These are phyloP conservation scores for Dryadomyces quercivorus DNA, from an alignment of 2,329 filamentous ascomycete genomes.

Conservation along the genomic window DNA sequence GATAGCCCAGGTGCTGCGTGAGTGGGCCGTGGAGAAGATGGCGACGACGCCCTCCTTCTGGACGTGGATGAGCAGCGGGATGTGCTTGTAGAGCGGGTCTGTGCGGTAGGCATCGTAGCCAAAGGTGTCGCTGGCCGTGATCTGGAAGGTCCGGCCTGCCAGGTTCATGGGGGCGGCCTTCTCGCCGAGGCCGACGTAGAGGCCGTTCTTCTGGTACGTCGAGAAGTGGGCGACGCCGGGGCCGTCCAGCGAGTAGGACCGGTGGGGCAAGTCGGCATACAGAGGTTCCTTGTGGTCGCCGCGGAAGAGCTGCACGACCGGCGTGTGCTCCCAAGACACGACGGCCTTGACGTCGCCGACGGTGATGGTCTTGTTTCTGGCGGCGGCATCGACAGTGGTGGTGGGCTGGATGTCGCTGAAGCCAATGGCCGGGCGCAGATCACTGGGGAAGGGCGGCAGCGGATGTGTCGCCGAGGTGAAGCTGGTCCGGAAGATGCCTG, in stretches of 20 bases:
- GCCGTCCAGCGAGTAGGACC: slow-evolving; percentile 51
- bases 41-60: slow-evolving; percentile 52
- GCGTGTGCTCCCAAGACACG: slow-evolving; percentile 46
- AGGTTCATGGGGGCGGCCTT: slow-evolving; percentile 65
- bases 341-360: slow-evolving; percentile 37
- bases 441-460: slow-evolving; percentile 52
- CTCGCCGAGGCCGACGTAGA: slow-evolving; percentile 61
- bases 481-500: slow-evolving; percentile 55
- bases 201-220: slow-evolving; percentile 39
- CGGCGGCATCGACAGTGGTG: slow-evolving; percentile 19
- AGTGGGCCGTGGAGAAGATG: slow-evolving; percentile 55
- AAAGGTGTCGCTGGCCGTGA: slow-evolving; percentile 61
- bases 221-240: slow-evolving; percentile 48
- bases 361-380: slow-evolving; percentile 28
- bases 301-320: slow-evolving; percentile 44
- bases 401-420: slow-evolving; percentile 16
- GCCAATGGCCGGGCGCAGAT: slow-evolving; percentile 20
- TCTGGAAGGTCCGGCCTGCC: slow-evolving; percentile 49
- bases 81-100: slow-evolving; percentile 65
- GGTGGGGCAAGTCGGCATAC: slow-evolving; percentile 49
- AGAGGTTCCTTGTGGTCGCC: slow-evolving; percentile 37
- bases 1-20: slow-evolving; percentile 51
- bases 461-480: slow-evolving; percentile 51
- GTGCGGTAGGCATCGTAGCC: slow-evolving; percentile 60
- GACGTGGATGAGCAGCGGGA: slow-evolving; percentile 58